Conservation (phyloP, 2,329 filamentous ascomycete genomes). For the Colletotrichum neosansevieriae region DNA sequence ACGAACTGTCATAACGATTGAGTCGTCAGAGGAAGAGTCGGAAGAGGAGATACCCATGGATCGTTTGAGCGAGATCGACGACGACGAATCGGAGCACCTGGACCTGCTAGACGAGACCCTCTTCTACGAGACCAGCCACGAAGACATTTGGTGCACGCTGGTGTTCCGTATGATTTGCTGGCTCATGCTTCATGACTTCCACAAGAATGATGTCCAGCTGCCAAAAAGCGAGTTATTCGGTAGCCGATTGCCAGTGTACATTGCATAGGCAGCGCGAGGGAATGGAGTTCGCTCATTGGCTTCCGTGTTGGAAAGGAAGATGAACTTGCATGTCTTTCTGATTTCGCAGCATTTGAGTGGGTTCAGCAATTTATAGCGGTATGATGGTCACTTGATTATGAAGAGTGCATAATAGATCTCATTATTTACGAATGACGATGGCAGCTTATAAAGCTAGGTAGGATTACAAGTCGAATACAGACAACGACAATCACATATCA, state of each 20-base stretch:
- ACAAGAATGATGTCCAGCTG: constrained; percentile 65
- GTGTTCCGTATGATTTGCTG: constrained; percentile 70
- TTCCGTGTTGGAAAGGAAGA: too few species aligned
- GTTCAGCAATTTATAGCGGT: too few species aligned
- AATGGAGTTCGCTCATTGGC: too few species aligned
- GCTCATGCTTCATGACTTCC: constrained; percentile 68
- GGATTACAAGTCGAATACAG: too few species aligned
- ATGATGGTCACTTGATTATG: too few species aligned
- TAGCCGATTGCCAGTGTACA: constrained; percentile 68
- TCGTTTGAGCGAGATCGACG: constrained; percentile 11
- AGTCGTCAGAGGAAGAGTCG: neutral
- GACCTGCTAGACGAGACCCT: neutral
- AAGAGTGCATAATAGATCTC: too few species aligned
- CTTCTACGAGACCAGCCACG: constrained; percentile 31
- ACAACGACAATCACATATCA: too few species aligned
- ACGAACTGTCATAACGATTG: constrained; percentile 3
- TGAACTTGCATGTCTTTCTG: too few species aligned
- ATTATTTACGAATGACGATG: too few species aligned
- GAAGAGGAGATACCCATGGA: neutral
- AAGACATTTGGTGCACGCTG: constrained; percentile 66
- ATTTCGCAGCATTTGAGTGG: too few species aligned
- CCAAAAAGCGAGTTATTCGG: constrained; percentile 66
- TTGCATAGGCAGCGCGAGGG: constrained; percentile 47
- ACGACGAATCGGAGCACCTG: constrained; percentile 7
- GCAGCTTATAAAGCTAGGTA: too few species aligned